Base-by-base conservation (phyloP, 257 asterid genomes). In the Nicotiana tabacum region DNA sequence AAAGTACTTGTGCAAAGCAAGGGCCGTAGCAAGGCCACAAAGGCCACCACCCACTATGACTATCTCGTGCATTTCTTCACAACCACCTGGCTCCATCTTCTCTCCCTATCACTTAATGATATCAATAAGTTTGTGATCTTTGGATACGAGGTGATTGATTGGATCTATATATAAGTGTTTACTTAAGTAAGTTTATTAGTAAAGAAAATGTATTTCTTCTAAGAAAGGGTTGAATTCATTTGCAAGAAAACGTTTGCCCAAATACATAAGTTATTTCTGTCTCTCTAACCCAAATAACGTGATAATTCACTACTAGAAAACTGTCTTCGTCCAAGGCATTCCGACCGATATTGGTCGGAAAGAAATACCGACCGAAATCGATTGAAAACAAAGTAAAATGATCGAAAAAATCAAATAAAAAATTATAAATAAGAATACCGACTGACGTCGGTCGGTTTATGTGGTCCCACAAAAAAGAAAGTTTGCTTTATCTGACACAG, bases 21-120 rank as follows among this genome's bases (percentile, higher is more conserved):
- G 89, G 3, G 89, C 89, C 0, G 89, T 88, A 56, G 90, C 88
- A 43, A 88, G 90, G 4, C 90, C 90, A 56, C 86, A 83, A 77
- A 88, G 85, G 30, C 90, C 89, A 1, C 88, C 89, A 21, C 89
- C 90, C 10, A 86, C 89, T 56, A 86, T 86, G 46, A 88, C 88
- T 30, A 86, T 66, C 51, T 82, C 86, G 7, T 79, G 72, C 18
- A 65, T 67, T 43, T 82, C 87, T 37, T 83, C 85, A 68, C 56
- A 56, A 53, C 1, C 77, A 65, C 15, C 39, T 29, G 86, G 55
- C 48, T 74, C 83, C 88, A 86, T 85, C 17, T 32, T 18, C 9
- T 37, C 9, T 2, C 30, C 9, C 15, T 70, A 9, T 77, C 17
- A 13, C 32, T 24, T 24, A 24, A 24, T 24, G 39, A 66, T 12